phyloP scores from a whole-genome alignment of 1,284 basidiomycete genomes.

The Cryptococcus sp. region DNA sequence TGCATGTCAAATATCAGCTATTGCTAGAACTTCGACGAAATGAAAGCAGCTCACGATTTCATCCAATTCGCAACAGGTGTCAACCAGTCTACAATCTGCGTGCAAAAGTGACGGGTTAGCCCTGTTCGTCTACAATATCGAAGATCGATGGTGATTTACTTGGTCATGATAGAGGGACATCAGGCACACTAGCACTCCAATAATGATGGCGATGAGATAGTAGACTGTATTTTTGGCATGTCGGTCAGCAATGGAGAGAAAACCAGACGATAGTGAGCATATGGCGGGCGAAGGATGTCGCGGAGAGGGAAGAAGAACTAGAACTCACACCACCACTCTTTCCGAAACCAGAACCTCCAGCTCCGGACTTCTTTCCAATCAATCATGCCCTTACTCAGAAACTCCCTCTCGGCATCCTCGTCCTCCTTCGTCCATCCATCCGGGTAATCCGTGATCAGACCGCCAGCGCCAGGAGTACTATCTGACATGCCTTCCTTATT shows the following conservation, averaged over 20 bases:
- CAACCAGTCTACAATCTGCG: conserved; percentile 67
- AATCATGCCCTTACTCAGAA: conserved; percentile 52
- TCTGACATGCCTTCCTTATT: too few relatives aligned
- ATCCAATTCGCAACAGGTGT: conserved; percentile 67
- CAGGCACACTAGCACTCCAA: conserved; percentile 60
- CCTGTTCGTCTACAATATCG: not conserved
- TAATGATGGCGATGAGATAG: conserved; percentile 47
- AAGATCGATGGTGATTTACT: conserved; percentile 21
- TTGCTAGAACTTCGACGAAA: not conserved
- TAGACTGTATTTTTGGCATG: conserved; percentile 62
- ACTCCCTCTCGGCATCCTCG: conserved; percentile 46
- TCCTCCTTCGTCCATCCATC: conserved; percentile 48
- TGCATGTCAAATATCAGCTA: conserved; percentile 14
- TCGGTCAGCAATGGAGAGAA: not conserved
- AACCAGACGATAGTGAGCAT: not conserved
- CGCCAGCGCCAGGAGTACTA: not conserved
- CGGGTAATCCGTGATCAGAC: conserved; percentile 22
- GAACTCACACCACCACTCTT: conserved; percentile 59
- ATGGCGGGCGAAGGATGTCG: not conserved
- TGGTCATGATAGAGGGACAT: conserved; percentile 64
- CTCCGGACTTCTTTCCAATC: conserved; percentile 56
- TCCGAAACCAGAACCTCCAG: conserved; percentile 60
- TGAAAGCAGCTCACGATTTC: conserved; percentile 57
- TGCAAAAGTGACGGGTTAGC: conserved; percentile 25
- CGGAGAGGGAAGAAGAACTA: not conserved